Evolutionary conservation across 2,329 filamentous ascomycete species (phyloP), one percentile per base, ranked within the genome.

Genomic region (Zalaria sp.): DNA sequence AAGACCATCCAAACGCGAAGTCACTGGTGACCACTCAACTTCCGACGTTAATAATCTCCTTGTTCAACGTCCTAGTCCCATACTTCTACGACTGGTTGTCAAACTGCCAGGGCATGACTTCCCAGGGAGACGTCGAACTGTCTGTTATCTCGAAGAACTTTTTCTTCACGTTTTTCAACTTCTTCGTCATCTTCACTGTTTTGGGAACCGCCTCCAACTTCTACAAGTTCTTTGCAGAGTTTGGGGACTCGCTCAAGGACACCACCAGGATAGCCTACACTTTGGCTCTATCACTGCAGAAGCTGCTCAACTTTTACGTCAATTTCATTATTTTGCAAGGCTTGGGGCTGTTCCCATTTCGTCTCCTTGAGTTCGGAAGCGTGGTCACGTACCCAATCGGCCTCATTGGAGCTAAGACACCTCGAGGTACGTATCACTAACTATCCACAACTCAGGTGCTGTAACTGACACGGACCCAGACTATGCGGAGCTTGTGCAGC

Each of bases 151-250:
- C 86, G 41, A 98, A 98, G 66, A 98, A 96, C 62, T 98, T 96
- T 65, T 94, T 96, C 71, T 98, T 98, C 59, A 88, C 83, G 6
- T 98, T 98, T 63, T 96, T 98, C 75, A 98, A 98, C 63, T 85
- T 96, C 43, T 98, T 98, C 63, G 75, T 96, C 39, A 77, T 96
- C 36, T 95, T 96, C 59, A 93, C 89, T 1, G 73, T 91, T 26
- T 83, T 93, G 37, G 83, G 83, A 41, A 86, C 87, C 4, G 85
- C 77, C 2, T 77, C 81, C 34, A 77, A 80, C 41, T 83, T 94
- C 55, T 78, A 78, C 61, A 68, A 70, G 29, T 73, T 82, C 40
- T 70, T 72, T 54, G 63, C 73, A 43, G 65, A 68, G 26, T 69
- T 96, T 37, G 77, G 77, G 41, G 75, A 89, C 38, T 76, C 81